phyloP scores from a whole-genome alignment of 495 filamentous ascomycete species.

The Penicillium soppii region DNA sequence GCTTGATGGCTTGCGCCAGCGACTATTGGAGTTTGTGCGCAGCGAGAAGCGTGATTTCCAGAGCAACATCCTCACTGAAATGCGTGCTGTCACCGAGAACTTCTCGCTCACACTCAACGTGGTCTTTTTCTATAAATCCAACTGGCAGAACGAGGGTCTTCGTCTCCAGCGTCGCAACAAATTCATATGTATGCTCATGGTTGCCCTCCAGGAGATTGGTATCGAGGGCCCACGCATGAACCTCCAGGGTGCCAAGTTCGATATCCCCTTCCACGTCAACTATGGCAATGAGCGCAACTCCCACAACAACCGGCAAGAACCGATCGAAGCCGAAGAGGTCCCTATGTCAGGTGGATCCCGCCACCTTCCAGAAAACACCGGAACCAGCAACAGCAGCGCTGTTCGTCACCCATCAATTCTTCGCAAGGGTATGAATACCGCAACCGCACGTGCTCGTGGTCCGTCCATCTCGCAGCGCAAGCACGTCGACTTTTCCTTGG shows the following conservation, averaged over 20 bases:
- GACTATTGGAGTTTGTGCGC: conserved; percentile 82
- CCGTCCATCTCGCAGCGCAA: conserved; percentile 58
- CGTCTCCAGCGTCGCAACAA: conserved; percentile 90
- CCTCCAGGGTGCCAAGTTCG: conserved; percentile 63
- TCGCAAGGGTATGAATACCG: conserved; percentile 46
- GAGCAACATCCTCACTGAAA: conserved; percentile 83
- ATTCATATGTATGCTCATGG: conserved; percentile 92
- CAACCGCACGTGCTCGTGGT: conserved; percentile 49
- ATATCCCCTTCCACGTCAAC: conserved; percentile 59
- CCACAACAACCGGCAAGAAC: conserved; percentile 8
- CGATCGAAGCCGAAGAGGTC: conserved; percentile 17
- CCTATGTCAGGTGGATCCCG: conserved; percentile 13
- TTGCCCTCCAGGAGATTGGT: conserved; percentile 77
- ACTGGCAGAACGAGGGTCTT: conserved; percentile 89
- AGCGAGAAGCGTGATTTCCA: conserved; percentile 92
- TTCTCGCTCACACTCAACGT: conserved; percentile 85
- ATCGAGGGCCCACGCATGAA: conserved; percentile 84
- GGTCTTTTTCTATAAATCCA: conserved; percentile 97
- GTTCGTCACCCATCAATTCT: conserved; percentile 52
- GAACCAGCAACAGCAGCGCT: conserved; percentile 21
- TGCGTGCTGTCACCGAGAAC: conserved; percentile 63
- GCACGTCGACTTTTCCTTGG: conserved; percentile 75
- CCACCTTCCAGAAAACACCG: conserved; percentile 30
- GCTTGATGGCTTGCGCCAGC: conserved; percentile 78
- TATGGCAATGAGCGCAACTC: conserved; percentile 31